A percentile compares a stretch with the other conserved stretches of the same genome.
phyloP scores from a whole-genome alignment of 148 eudicot species.

The Pharnaceum exiguum region DNA sequence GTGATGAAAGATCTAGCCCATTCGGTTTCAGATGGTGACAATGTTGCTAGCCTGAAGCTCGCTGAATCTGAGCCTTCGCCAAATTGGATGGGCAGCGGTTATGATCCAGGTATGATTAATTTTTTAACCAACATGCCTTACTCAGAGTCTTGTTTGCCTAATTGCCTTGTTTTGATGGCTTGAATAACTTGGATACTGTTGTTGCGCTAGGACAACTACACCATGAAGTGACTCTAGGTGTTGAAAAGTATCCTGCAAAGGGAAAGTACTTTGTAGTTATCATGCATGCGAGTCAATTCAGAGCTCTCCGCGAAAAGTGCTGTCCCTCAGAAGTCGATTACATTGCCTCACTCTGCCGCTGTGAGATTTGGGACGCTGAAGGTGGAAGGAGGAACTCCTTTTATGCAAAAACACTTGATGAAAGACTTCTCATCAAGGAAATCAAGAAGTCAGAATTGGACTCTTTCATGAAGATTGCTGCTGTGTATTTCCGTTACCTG shows the following conservation, averaged over 20 bases:
- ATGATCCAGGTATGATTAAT: slow-evolving; percentile 48
- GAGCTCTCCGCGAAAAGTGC: slow-evolving; percentile 55
- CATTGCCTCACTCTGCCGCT: slow-evolving; percentile 88
- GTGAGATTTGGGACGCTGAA: slow-evolving; percentile 91
- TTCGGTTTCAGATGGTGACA: slow-evolving; percentile 22
- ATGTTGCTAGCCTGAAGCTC: slow-evolving; percentile 36
- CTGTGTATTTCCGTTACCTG: slow-evolving; percentile 64
- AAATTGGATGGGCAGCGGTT: slow-evolving; percentile 38
- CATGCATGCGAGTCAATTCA: slow-evolving; percentile 64
- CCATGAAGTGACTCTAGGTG: slow-evolving; percentile 64
- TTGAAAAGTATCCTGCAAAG: slow-evolving; percentile 43
- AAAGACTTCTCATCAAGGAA: slow-evolving; percentile 84
- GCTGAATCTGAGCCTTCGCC: slow-evolving; percentile 45
- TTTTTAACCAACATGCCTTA: slow-evolving; percentile 41
- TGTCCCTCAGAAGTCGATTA: slow-evolving; percentile 84
- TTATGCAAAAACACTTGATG: slow-evolving; percentile 84
- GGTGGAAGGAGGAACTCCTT: slow-evolving; percentile 96
- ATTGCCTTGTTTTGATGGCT: slow-evolving; percentile 60
- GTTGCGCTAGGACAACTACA: slow-evolving; percentile 44
- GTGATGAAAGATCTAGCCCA: slow-evolving; percentile 34
- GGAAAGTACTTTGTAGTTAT: slow-evolving; percentile 71
- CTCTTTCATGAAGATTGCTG: slow-evolving; percentile 68
- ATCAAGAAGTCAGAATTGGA: slow-evolving; percentile 81
- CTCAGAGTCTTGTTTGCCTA: slow-evolving; percentile 46
- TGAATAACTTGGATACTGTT: slow-evolving; percentile 44